Conservation (phyloP, 2,329 filamentous ascomycete genomes). For the Neurospora sp. region DNA sequence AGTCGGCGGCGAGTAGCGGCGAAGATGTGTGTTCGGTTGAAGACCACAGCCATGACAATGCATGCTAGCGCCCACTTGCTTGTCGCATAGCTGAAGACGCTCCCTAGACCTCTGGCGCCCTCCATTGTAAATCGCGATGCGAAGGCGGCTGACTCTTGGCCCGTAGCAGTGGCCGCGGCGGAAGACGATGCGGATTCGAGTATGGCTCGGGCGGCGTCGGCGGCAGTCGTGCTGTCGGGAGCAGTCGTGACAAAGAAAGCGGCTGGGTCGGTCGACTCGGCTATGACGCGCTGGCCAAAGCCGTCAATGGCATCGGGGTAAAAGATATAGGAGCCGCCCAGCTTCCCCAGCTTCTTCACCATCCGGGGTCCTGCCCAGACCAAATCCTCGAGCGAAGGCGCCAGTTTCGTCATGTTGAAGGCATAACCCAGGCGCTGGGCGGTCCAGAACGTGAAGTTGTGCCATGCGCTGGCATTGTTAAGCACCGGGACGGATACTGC, state of each 20-base stretch:
- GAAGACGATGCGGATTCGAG: constrained; percentile 10
- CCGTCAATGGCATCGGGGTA: constrained; percentile 51
- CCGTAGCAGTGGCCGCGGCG: constrained; percentile 32
- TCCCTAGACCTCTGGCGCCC: constrained; percentile 61
- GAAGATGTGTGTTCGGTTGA: constrained; percentile 91
- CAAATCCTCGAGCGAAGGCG: constrained; percentile 58
- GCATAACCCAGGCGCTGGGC: constrained; percentile 30
- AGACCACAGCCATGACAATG: constrained; percentile 72
- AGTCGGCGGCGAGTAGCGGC: constrained; percentile 76
- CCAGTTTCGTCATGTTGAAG: constrained; percentile 47
- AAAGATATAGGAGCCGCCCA: constrained; percentile 49
- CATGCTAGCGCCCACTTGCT: constrained; percentile 89
- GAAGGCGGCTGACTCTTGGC: constrained; percentile 30
- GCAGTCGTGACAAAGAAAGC: constrained; percentile 16
- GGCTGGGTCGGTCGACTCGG: constrained; percentile 43
- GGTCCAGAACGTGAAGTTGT: constrained; percentile 46
- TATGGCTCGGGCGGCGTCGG: constrained; percentile 18
- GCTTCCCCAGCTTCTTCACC: constrained; percentile 55
- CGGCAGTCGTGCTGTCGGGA: constrained; percentile 16
- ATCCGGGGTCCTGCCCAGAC: constrained; percentile 61
- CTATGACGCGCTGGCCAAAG: constrained; percentile 48
- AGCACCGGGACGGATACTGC: constrained; percentile 20
- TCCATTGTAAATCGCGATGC: constrained; percentile 45
- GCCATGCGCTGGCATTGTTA: constrained; percentile 36
- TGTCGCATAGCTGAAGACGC: constrained; percentile 81